A percentile compares a stretch with the other conserved stretches of the same genome.
These are phyloP conservation scores for Acer negundo DNA, from an alignment of 345 rosid genomes.

Conservation along the genomic window DNA sequence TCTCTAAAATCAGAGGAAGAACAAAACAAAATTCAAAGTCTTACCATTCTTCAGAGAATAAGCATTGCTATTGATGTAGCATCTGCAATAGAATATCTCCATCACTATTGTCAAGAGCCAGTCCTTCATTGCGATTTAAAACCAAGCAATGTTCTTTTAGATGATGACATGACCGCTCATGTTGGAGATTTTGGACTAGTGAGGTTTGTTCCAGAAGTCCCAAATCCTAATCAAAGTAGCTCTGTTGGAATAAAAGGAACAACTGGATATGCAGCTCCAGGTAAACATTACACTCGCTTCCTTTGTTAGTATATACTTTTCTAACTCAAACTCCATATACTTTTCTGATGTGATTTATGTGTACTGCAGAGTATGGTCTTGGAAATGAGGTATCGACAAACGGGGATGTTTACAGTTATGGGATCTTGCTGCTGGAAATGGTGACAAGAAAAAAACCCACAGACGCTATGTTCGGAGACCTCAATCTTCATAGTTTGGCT, in stretches of 20 bases:
- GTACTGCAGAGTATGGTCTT: slow-evolving; percentile 19
- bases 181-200: slow-evolving; percentile 25
- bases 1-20: not conserved
- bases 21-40: not conserved
- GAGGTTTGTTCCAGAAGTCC: not conserved
- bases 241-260: slow-evolving; percentile 11
- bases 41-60: slow-evolving; percentile 12
- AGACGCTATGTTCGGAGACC: not conserved
- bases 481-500: not conserved
- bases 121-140: slow-evolving; percentile 16
- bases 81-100: slow-evolving; percentile 12
- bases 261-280: slow-evolving; percentile 25
- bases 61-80: slow-evolving; percentile 11
- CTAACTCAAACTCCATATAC: not conserved
- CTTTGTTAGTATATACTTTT: not conserved
- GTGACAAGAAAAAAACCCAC: not conserved
- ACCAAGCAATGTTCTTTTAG: slow-evolving; percentile 25
- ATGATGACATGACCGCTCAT: slow-evolving; percentile 18
- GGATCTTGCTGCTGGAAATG: not conserved
- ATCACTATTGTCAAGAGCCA: not conserved
- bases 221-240: not conserved
- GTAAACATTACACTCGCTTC: not conserved
- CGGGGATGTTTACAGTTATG: not conserved
- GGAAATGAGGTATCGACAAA: not conserved
- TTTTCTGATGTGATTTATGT: not conserved